Evolutionary conservation across 208 protist genomes (phyloP).

Genomic region (Kentomonas sorsogonicus): DNA sequence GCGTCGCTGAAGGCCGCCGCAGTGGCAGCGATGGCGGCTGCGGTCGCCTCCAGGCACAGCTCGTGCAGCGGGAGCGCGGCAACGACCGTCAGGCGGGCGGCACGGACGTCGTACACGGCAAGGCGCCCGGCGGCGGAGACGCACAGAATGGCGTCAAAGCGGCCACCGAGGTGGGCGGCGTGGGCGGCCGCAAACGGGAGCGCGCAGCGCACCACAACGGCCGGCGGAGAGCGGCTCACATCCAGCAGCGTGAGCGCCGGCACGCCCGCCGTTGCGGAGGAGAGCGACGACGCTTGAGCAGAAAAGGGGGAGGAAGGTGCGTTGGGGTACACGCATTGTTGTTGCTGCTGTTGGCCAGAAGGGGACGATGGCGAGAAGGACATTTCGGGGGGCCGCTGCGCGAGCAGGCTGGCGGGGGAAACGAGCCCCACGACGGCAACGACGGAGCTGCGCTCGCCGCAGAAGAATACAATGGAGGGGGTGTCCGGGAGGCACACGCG

Average conservation of each 20-base stretch:
- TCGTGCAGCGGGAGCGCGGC: constrained; percentile 19
- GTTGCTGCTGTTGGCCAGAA: too few species aligned
- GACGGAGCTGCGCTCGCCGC: constrained; percentile 54
- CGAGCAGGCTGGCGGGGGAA: constrained; percentile 2
- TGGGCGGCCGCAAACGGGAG: constrained; percentile 73
- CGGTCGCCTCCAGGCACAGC: neutral
- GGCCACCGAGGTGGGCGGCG: constrained; percentile 47
- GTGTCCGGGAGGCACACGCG: constrained; percentile 38
- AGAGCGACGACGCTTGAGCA: too few species aligned
- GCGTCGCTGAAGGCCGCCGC: neutral
- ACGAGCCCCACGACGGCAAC: constrained; percentile 52
- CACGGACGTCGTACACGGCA: constrained; percentile 53
- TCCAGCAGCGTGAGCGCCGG: constrained; percentile 30
- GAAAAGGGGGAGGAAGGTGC: too few species aligned
- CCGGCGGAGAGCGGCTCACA: constrained; percentile 21
- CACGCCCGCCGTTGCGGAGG: neutral
- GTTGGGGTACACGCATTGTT: too few species aligned
- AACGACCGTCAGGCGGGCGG: constrained; percentile 34
- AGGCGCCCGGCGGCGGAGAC: constrained; percentile 50
- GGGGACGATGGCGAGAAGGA: neutral
- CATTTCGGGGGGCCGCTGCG: neutral
- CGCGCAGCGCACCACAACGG: constrained; percentile 43
- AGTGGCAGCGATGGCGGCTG: neutral
- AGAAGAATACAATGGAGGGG: constrained; percentile 52
- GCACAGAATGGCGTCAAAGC: constrained; percentile 55